Base-by-base conservation (phyloP, 257 asterid genomes). In the Fraxinus anomala region DNA sequence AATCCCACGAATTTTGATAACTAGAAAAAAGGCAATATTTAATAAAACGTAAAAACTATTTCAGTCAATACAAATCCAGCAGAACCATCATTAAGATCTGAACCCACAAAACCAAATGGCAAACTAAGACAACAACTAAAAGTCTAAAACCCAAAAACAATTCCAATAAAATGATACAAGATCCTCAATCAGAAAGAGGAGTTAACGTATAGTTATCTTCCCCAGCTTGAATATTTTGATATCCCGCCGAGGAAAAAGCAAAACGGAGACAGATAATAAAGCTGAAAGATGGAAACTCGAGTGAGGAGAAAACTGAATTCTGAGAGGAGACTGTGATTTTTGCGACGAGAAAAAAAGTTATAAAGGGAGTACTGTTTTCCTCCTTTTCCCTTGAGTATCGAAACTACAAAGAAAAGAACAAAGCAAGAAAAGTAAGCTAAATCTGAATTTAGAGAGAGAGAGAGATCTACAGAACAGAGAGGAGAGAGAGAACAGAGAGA, bases 321-420 rank as follows among this genome's bases (percentile, higher is more conserved):
- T 72, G 78, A 68, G 82, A 75, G 73, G 68, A 76, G 39, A 56
- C 36, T 72, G 81, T 78, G 82, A 67, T 78, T 83, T 12, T 51
- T 80, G 79, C 82, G 82, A 79, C 49, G 78, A 42, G 80, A 44
- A 56, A 77, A 63, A 87, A 91, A 81, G 85, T 77, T 77, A 78
- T 70, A 79, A 91, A 87, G 81, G 81, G 74, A 36, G 21, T 3
- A 72, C 74, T 78, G 86, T 91, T 88, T 91, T 88, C 88, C 76
- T 65, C 39, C 82, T 81, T 81, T 86, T 84, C 73, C 85, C 80
- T 86, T 79, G 81, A 34, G 37, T 72, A 70, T 24, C 82, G 37
- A 80, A 84, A 83, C 80, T 81, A 79, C 80, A 75, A 80, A 84
- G 84, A 76, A 82, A 84, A 42, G 73, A 86, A 78, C 83, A 80